Base-by-base conservation (phyloP, 2,329 filamentous ascomycete genomes). In the Sodiomyces alkalinus region DNA sequence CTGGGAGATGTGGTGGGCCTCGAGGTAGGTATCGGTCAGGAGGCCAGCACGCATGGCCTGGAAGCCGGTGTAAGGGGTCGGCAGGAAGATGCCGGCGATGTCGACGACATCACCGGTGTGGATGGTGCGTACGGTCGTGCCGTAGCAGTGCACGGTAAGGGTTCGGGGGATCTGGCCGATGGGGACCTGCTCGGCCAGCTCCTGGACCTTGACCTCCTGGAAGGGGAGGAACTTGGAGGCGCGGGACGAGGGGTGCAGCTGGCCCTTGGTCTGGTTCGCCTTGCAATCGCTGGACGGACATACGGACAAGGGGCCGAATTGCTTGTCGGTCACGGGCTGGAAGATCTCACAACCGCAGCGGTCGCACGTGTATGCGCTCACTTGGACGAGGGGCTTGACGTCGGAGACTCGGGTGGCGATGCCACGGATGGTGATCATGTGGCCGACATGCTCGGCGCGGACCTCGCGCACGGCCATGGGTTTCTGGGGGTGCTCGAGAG, bases 1-100 rank as follows among this genome's bases (percentile, higher is more conserved):
- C 52, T 98, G 90, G 22, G 74, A 74, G 26, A 98, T 75, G 46
- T 92, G 68, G 49, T 98, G 90, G 5, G 87, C 90, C 56, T 98
- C 90, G 9, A 98, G 62, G 48, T 93, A 98, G 1, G 90, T 98
- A 46, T 98, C 90, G 19, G 90, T 98, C 35, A 98, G 59, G n/a
- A 98, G 70, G 33, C 90, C 90, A 16, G 90, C 90, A 41, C 80
- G 80, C 59, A 98, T 94, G 4, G 90, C 92, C 57, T 92, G 79
- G 67, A 98, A 98, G 23, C 90, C 90, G n/a, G 90, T 98, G 52
- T 98, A 98, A 1, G 90, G 90, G 0, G 86, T 96, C 1, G 90
- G 92, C 17, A 98, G 62, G 60, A 98, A 98, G 45, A 98, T 87
- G 38, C 90, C 90, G 4, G 82, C 82, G 41, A 94, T 73, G 48